Evolutionary conservation across 2,329 filamentous ascomycete genomes (phyloP).

Genomic region (Parastagonospora avenae): DNA sequence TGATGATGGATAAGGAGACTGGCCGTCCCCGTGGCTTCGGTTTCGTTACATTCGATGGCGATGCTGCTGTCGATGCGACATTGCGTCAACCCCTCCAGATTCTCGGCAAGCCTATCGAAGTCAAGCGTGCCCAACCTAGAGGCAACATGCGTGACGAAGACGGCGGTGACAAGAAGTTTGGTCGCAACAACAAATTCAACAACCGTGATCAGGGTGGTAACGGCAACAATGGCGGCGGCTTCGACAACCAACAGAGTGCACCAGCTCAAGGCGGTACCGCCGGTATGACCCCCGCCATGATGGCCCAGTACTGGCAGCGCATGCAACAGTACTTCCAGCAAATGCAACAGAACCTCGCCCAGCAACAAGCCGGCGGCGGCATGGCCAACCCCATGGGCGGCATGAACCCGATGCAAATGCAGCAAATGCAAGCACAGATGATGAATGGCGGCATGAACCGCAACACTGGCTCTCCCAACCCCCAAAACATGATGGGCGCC

Average conservation of each 20-base stretch:
- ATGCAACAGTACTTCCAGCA: conserved; percentile 98
- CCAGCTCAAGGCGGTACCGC: conserved; percentile 47
- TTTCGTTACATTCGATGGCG: conserved; percentile 97
- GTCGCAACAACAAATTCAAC: conserved; percentile 44
- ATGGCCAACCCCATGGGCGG: conserved; percentile 52
- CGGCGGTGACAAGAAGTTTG: conserved; percentile 61
- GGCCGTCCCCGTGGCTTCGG: conserved; percentile 95
- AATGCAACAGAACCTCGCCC: conserved; percentile 89
- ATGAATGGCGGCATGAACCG: conserved; percentile 37
- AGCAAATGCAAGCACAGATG: conserved; percentile 49
- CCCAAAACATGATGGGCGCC: conserved; percentile 41
- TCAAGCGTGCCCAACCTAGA: conserved; percentile 95
- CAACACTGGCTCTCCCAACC: conserved; percentile 38
- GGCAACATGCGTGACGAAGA: conserved; percentile 94
- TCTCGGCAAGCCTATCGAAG: conserved; percentile 93
- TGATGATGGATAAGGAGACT: conserved; percentile 99
- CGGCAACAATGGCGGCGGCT: conserved; percentile 49
- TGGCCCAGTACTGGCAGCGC: conserved; percentile 97
- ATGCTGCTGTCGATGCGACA: conserved; percentile 91
- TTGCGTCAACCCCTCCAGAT: conserved; percentile 86
- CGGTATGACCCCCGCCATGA: conserved; percentile 92
- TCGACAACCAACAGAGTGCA: conserved; percentile 54
- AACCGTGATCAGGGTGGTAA: conserved; percentile 39
- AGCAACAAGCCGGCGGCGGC: conserved; percentile 48
- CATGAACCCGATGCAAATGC: conserved; percentile 64